A percentile compares a stretch with the other conserved stretches of the same genome.
These are phyloP conservation scores for Capsicum baccatum DNA, from an alignment of 257 asterid species.

Conservation along the genomic window DNA sequence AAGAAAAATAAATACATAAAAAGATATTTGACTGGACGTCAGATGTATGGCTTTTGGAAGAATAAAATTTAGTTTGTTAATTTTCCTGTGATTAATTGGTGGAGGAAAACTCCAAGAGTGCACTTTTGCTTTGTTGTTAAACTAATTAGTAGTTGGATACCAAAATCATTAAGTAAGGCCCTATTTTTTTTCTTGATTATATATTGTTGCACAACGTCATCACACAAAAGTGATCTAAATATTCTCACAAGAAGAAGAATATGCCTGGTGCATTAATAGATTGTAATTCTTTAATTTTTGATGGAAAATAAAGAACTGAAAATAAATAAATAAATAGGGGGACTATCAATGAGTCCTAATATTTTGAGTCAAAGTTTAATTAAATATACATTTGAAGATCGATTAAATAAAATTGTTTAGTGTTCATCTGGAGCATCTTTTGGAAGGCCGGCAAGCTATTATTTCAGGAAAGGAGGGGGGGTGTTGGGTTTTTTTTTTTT, in stretches of 20 bases:
- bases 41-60: neutral
- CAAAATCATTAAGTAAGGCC: constrained; percentile 1
- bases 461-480: neutral
- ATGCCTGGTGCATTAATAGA: constrained; percentile 3
- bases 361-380: constrained; percentile 17
- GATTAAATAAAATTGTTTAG: neutral
- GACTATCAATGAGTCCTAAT: neutral
- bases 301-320: neutral
- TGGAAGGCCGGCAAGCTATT: constrained; percentile 37
- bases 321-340: neutral
- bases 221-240: neutral
- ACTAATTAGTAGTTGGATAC: neutral
- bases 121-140: neutral
- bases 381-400: neutral
- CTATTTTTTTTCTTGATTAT: neutral
- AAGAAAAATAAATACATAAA: neutral
- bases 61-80: neutral
- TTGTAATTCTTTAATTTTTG: neutral
- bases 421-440: neutral
- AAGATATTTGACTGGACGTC: constrained; percentile 8
- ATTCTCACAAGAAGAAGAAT: constrained; percentile 3
- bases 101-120: constrained; percentile 22
- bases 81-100: neutral
- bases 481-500: no score
- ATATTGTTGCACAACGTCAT: neutral